Conservation (phyloP, 2,329 filamentous ascomycete genomes). For the Penicillium decumbens region DNA sequence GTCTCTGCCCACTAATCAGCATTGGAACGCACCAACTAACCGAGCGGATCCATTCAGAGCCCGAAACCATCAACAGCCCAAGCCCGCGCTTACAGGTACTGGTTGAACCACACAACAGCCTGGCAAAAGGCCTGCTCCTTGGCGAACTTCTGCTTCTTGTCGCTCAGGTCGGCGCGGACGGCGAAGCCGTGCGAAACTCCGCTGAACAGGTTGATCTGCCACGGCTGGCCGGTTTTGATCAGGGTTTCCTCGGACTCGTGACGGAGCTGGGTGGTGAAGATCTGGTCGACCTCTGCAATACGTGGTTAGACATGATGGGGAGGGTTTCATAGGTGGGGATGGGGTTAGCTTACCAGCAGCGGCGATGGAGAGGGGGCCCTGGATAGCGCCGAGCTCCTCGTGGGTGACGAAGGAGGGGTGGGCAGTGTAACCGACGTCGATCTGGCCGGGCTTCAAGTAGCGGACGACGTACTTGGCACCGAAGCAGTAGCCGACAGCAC, state of each 20-base stretch:
- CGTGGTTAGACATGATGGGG: neutral
- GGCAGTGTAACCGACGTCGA: conserved; percentile 68
- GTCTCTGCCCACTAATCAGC: neutral
- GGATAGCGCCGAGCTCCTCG: conserved; percentile 61
- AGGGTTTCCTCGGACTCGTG: conserved; percentile 63
- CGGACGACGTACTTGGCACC: conserved; percentile 71
- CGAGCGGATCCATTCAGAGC: neutral
- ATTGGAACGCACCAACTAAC: neutral
- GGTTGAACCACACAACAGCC: conserved; percentile 71
- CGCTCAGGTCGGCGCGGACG: conserved; percentile 60
- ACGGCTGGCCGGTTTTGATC: conserved; percentile 54
- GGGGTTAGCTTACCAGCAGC: conserved; percentile 42
- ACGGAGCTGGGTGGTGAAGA: conserved; percentile 61
- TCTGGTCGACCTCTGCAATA: conserved; percentile 55
- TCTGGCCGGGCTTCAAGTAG: conserved; percentile 57
- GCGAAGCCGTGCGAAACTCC: conserved; percentile 71
- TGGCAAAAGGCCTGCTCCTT: conserved; percentile 79
- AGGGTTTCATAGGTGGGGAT: too few relatives aligned
- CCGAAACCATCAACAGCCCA: neutral
- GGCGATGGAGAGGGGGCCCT: conserved; percentile 64
- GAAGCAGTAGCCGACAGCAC: conserved; percentile 68
- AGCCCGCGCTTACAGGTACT: conserved; percentile 45
- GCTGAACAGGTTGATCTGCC: conserved; percentile 73
- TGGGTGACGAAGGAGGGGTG: conserved; percentile 72
- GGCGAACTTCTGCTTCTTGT: conserved; percentile 59